These are phyloP conservation scores for Phaeosphaeria sp. DNA, from an alignment of 2,329 filamentous ascomycete genomes.

Conservation along the genomic window DNA sequence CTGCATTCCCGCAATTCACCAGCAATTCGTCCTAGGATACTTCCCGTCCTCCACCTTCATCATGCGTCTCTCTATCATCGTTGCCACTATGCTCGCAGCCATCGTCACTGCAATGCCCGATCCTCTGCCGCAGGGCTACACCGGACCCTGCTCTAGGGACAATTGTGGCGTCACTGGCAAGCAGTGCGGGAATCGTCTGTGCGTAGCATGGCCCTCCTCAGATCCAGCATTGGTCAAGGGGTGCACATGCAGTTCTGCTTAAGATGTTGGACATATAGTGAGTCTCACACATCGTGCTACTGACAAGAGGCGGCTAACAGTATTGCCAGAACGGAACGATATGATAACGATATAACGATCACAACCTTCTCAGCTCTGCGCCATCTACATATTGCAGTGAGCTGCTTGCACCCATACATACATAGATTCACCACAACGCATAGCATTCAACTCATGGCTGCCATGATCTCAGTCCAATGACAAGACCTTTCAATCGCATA, in stretches of 20 bases:
- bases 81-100: conserved; percentile 20
- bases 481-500: neutral
- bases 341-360: neutral
- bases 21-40: neutral
- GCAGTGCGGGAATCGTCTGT: conserved; percentile 11
- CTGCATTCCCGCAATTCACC: neutral
- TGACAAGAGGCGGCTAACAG: neutral
- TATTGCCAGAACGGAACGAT: neutral
- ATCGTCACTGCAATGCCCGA: conserved; percentile 28
- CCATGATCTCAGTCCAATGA: neutral
- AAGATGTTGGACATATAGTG: neutral
- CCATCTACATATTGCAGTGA: neutral
- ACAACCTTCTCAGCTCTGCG: neutral
- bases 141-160: conserved; percentile 18
- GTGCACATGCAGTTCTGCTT: conserved; percentile 22
- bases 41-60: neutral
- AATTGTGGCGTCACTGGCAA: conserved; percentile 17
- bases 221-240: conserved; percentile 17
- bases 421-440: neutral
- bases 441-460: neutral
- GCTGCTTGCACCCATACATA: neutral
- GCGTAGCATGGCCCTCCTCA: conserved; percentile 19
- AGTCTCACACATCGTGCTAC: neutral
- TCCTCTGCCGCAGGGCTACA: conserved; percentile 28
- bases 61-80: conserved; percentile 21